Percentiles rank a stretch among this genome's conserved stretches.
Evolutionary conservation across 495 filamentous ascomycete genomes (phyloP).

Genomic region (Penicillium argentinense): DNA sequence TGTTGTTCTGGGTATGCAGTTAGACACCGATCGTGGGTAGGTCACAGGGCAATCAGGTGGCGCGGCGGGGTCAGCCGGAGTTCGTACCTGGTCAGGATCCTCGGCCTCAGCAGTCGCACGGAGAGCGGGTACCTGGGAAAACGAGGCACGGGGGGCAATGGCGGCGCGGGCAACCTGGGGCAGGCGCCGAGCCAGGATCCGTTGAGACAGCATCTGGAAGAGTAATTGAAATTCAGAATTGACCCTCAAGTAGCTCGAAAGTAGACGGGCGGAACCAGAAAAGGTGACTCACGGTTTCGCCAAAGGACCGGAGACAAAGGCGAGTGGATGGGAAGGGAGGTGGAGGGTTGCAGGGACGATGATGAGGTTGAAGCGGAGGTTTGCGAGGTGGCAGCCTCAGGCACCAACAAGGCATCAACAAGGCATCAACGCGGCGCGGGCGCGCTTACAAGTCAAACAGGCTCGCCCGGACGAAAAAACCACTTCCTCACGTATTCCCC

Average conservation of each 20-base stretch:
- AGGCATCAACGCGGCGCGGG: conserved; percentile 21
- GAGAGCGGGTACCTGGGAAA: conserved; percentile 51
- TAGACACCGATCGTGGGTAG: conserved; percentile 4
- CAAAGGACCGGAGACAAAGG: conserved; percentile 27
- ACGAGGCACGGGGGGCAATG: conserved; percentile 51
- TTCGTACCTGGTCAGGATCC: conserved; percentile 72
- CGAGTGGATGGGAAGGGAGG: conserved; percentile 25
- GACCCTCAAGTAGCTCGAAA: conserved; percentile 8
- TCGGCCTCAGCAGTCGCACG: conserved; percentile 58
- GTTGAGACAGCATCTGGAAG: conserved; percentile 65
- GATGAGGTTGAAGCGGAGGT: conserved; percentile 38
- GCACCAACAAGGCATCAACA: conserved; percentile 9
- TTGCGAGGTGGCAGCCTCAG: conserved; percentile 25
- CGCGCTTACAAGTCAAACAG: conserved; percentile 31
- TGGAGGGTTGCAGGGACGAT: conserved; percentile 19
- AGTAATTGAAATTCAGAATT: conserved; percentile 23
- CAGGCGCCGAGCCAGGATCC: conserved; percentile 52
- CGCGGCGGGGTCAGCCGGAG: background rate
- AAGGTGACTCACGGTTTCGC: conserved; percentile 30
- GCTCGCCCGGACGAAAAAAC: conserved; percentile 40
- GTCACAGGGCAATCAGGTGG: background rate
- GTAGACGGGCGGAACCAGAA: background rate
- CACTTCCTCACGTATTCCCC: conserved; percentile 42
- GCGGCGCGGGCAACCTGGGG: conserved; percentile 47
- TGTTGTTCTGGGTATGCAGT: conserved; percentile 69